phyloP scores from a whole-genome alignment of 2,329 filamentous ascomycete species.

The Madurella mycetomatis region DNA sequence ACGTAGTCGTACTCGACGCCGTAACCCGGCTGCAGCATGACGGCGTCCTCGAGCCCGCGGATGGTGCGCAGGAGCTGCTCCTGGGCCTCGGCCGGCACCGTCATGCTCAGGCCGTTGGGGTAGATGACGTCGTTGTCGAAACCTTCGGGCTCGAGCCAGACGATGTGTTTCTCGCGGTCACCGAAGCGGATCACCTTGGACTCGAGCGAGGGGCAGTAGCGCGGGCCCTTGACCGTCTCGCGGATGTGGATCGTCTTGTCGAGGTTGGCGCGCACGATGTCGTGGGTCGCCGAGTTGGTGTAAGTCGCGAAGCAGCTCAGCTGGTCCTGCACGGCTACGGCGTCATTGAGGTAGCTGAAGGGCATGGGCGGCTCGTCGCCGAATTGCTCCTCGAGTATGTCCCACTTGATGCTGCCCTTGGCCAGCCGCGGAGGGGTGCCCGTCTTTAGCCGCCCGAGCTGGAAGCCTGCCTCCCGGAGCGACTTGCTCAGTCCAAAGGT shows the following conservation, averaged over 20 bases:
- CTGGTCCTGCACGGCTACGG: conserved; percentile 74
- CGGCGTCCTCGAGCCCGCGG: conserved; percentile 79
- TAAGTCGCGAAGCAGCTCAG: conserved; percentile 82
- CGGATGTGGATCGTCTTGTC: conserved; percentile 95
- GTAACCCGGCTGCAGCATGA: conserved; percentile 92
- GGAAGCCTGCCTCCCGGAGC: conserved; percentile 80
- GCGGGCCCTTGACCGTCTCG: conserved; percentile 87
- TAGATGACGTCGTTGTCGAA: conserved; percentile 88
- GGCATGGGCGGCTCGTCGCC: conserved; percentile 84
- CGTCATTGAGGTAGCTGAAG: conserved; percentile 84
- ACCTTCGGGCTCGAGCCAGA: conserved; percentile 97
- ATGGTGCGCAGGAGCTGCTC: conserved; percentile 81
- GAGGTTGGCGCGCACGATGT: conserved; percentile 82
- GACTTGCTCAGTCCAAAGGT: conserved; percentile 92
- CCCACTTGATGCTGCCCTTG: conserved; percentile 75
- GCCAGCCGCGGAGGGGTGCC: conserved; percentile 89
- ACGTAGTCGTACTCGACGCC: conserved; percentile 99
- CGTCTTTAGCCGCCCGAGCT: conserved; percentile 86
- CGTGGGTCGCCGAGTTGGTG: conserved; percentile 78
- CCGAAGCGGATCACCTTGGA: conserved; percentile 88
- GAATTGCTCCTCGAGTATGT: conserved; percentile 63
- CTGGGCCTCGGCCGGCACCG: conserved; percentile 83
- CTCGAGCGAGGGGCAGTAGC: conserved; percentile 94
- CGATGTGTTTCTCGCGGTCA: conserved; percentile 74
- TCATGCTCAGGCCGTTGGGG: conserved; percentile 97